A percentile compares a stretch with the other conserved stretches of the same genome.
Conservation (phyloP, 331 rosid genomes). For the Erythrophleum ivorense region DNA sequence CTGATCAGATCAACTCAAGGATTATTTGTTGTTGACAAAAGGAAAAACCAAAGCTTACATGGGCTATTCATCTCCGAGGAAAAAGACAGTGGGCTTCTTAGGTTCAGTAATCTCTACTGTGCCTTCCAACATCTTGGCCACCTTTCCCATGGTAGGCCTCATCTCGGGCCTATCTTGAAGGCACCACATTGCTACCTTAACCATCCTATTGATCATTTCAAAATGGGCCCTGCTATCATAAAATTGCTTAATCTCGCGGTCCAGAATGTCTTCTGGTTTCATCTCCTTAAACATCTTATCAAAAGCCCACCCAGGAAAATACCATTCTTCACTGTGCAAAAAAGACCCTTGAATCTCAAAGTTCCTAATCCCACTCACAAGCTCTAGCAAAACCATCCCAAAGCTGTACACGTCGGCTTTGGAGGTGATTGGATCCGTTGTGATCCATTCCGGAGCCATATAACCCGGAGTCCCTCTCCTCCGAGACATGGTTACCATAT, state of each 20-base stretch:
- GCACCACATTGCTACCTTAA: constrained; percentile 95
- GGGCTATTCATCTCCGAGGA: constrained; percentile 58
- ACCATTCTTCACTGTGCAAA: constrained; percentile 74
- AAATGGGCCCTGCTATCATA: constrained; percentile 69
- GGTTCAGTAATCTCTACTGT: constrained; percentile 81
- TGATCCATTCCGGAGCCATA: constrained; percentile 94
- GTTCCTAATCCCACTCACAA: constrained; percentile 75
- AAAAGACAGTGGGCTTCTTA: constrained; percentile 79
- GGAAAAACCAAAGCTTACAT: neutral
- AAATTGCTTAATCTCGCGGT: constrained; percentile 57
- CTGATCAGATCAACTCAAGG: too few relatives aligned
- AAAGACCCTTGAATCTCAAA: constrained; percentile 53
- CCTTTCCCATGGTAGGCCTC: constrained; percentile 96
- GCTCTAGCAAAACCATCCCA: constrained; percentile 87
- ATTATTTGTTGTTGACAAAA: neutral
- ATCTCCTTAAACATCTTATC: constrained; percentile 85
- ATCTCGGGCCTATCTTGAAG: constrained; percentile 80
- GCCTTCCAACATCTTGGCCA: constrained; percentile 94
- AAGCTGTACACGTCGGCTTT: constrained; percentile 92
- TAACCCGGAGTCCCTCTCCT: constrained; percentile 92
- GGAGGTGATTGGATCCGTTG: constrained; percentile 71
- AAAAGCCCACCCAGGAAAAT: constrained; percentile 88
- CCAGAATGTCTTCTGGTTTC: constrained; percentile 75
- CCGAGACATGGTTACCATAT: constrained; percentile 75
- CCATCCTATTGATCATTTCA: constrained; percentile 79